These are phyloP conservation scores for Geotrichum citri-aurantii DNA, from an alignment of 1,139 yeast species.

Conservation along the genomic window DNA sequence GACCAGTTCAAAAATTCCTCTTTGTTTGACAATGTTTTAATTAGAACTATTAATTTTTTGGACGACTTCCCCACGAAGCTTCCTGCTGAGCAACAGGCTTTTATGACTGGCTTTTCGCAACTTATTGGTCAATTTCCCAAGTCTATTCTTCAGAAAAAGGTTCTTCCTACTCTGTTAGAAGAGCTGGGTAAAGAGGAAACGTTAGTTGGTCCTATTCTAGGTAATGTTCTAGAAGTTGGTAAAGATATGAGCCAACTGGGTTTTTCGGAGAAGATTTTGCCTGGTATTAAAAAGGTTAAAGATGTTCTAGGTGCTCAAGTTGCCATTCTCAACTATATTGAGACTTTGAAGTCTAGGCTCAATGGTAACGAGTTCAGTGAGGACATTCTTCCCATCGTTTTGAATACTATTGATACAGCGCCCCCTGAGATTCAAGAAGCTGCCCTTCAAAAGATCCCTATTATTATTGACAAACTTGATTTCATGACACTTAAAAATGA, in stretches of 20 bases:
- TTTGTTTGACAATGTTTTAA: slow-evolving; percentile 72
- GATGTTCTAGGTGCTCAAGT: slow-evolving; percentile 47
- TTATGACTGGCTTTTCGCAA: slow-evolving; percentile 57
- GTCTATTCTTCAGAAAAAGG: slow-evolving; percentile 60
- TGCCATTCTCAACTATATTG: slow-evolving; percentile 53
- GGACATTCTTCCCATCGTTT: slow-evolving; percentile 35
- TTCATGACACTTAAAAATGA: slow-evolving; percentile 70
- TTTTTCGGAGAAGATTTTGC: slow-evolving; percentile 66
- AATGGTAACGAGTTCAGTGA: slow-evolving; percentile 41
- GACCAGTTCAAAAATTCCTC: slow-evolving; percentile 50
- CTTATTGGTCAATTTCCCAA: slow-evolving; percentile 67
- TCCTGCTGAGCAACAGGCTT: slow-evolving; percentile 59
- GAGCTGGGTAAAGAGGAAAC: slow-evolving; percentile 43
- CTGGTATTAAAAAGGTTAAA: slow-evolving; percentile 42
- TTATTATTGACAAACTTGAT: slow-evolving; percentile 49
- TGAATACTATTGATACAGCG: slow-evolving; percentile 33
- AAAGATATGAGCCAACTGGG: slow-evolving; percentile 64
- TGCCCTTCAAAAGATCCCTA: slow-evolving; percentile 45
- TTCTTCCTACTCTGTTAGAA: slow-evolving; percentile 63
- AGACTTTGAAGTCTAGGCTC: slow-evolving; percentile 48
- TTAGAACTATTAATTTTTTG: slow-evolving; percentile 73
- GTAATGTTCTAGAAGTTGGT: slow-evolving; percentile 57
- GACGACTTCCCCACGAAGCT: slow-evolving; percentile 81
- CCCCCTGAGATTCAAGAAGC: slow-evolving; percentile 50
- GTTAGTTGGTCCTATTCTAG: slow-evolving; percentile 50